Evolutionary conservation across 768 basidiomycete species (phyloP), one percentile per base, ranked within the genome.

Genomic region (Auricularia sp.): DNA sequence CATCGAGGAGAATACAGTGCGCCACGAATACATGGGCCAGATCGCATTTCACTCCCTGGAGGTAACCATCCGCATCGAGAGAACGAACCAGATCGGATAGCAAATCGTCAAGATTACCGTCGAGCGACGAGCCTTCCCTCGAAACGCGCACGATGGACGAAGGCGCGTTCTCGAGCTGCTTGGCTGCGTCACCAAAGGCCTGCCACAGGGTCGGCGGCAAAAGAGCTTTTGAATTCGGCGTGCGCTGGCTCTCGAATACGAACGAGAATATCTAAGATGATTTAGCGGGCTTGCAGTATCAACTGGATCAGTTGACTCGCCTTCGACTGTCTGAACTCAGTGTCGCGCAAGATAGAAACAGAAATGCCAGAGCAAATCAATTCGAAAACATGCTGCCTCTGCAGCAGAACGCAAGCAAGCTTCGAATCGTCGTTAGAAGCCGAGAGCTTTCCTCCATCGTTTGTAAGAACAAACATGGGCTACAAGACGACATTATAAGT

Each of bases 381-480:
- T 23, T 77, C 70, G 44, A 78, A 81, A 1, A 88, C 66, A 66
- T 86, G 81, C 1, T 72, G 51, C 3, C 86, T 77, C 63, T 86
- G 83, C 3, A 72, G 67, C 1, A 88, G 74, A 16, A 79, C 71
- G 23, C 75, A 72, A 35, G 70, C 72, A 1, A 71, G 64, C 6
- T 66, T 62, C 10, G 70, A 65, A 54, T 68, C 29, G 63, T 62
- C 5, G 61, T 14, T 51, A 23, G 67, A 66, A 7, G 71, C 64
- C 0, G 68, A 64, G 3, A 68, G 64, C 3, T 72, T 56, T 7
- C 78, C 81, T 7, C 84, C 86, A 63, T 86, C 86, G 65, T 83
- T 80, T 21, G 77, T 74, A 73, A 89, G 75, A 35, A 83, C 77
- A 64, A 87, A 87, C 85, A 89, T 87, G 1, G 88, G 87, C 84